phyloP scores from a whole-genome alignment of 2,329 filamentous ascomycete genomes.

The Pestalotiopsis sp. region DNA sequence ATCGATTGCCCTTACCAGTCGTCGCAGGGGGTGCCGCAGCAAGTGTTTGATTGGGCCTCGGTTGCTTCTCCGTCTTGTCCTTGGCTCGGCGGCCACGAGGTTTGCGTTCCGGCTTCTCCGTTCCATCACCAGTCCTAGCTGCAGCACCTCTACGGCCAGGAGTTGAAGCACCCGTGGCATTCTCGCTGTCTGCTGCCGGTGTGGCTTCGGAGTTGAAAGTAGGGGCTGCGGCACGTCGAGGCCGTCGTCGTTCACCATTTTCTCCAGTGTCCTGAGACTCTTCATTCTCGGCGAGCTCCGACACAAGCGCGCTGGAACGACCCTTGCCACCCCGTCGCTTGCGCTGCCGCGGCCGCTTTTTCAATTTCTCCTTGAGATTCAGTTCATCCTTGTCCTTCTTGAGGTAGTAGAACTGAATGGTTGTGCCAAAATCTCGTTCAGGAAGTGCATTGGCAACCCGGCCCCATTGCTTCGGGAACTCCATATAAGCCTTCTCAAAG shows the following conservation, averaged over 20 bases:
- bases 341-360: constrained; percentile 62
- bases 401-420: constrained; percentile 85
- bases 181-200: constrained; percentile 61
- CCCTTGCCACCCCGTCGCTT: constrained; percentile 62
- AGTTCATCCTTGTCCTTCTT: constrained; percentile 77
- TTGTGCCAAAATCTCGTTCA: constrained; percentile 73
- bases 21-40: constrained; percentile 46
- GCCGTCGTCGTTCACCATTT: constrained; percentile 61
- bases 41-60: constrained; percentile 43
- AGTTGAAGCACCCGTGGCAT: constrained; percentile 58
- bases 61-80: constrained; percentile 43
- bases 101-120: constrained; percentile 48
- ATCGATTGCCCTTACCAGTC: constrained; percentile 48
- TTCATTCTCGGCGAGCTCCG: constrained; percentile 62
- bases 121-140: constrained; percentile 43
- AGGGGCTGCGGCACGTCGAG: constrained; percentile 69
- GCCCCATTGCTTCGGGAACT: constrained; percentile 82
- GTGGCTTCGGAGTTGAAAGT: constrained; percentile 70
- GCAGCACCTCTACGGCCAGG: constrained; percentile 53
- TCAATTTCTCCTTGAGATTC: constrained; percentile 77
- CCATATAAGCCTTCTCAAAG: constrained; percentile 76
- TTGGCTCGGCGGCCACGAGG: constrained; percentile 41
- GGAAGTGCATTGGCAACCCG: constrained; percentile 71
- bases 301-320: constrained; percentile 65
- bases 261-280: constrained; percentile 60